Evolutionary conservation across 2,329 filamentous ascomycete species (phyloP).

Genomic region (Teratosphaeria gauchensis): DNA sequence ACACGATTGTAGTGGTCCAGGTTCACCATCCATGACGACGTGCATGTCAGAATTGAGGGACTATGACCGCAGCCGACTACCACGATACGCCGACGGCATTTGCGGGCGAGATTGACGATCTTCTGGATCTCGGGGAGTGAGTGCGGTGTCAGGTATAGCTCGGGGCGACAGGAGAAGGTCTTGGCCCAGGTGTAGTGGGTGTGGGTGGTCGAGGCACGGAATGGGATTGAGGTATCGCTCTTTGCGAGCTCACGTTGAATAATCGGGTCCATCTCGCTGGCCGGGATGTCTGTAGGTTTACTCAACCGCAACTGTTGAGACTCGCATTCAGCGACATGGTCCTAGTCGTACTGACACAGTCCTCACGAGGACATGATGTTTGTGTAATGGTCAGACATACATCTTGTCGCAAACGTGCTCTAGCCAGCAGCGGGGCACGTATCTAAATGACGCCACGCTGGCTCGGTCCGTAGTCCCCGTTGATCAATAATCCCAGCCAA

Average conservation of each 20-base stretch:
- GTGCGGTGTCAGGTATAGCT: constrained; percentile 81
- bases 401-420: not conserved
- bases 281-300: not conserved
- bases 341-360: not conserved
- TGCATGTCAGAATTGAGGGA: constrained; percentile 83
- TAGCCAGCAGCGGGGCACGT: not conserved
- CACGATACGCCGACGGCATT: constrained; percentile 70
- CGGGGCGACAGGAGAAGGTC: constrained; percentile 80
- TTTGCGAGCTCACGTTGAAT: constrained; percentile 47
- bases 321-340: not conserved
- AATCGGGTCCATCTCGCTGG: not conserved
- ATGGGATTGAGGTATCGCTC: constrained; percentile 57
- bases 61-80: constrained; percentile 89
- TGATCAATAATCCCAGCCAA: no score
- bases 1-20: constrained; percentile 73
- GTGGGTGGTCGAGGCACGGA: constrained; percentile 64
- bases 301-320: not conserved
- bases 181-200: constrained; percentile 88
- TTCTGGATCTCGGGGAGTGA: constrained; percentile 75
- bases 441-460: not conserved
- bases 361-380: not conserved
- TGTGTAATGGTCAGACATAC: not conserved
- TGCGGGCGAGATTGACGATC: constrained; percentile 67
- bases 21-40: constrained; percentile 89
- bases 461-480: not conserved